A percentile compares a stretch with the other conserved stretches of the same genome.
These are phyloP conservation scores for Cantharellus anzutake DNA, from an alignment of 768 basidiomycete species.

Conservation along the genomic window DNA sequence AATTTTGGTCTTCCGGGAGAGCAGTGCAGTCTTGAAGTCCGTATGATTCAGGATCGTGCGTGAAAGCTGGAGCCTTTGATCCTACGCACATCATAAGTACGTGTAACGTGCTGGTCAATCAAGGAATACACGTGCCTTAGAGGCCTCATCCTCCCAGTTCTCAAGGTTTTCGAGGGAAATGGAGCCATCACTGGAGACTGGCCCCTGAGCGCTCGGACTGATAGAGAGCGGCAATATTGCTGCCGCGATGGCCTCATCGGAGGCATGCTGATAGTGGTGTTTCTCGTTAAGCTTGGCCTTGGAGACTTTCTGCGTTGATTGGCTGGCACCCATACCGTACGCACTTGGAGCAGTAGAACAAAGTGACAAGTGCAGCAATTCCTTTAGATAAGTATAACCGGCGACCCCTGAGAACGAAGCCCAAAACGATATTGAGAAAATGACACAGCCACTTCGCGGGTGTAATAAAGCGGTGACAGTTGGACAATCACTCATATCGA, in stretches of 20 bases:
- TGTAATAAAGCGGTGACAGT: too few species aligned
- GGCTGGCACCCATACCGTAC: not conserved
- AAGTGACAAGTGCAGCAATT: too few species aligned
- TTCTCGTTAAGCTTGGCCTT: not conserved
- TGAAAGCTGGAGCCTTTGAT: constrained; percentile 26
- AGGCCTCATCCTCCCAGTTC: constrained; percentile 40
- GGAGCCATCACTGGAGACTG: constrained; percentile 39
- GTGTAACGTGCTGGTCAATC: not conserved
- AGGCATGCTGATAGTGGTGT: not conserved
- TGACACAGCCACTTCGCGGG: too few species aligned
- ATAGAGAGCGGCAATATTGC: not conserved
- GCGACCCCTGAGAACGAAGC: too few species aligned
- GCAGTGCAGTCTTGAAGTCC: constrained; percentile 41
- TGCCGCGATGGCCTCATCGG: not conserved
- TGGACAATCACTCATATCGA: too few species aligned
- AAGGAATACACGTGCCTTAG: constrained; percentile 7
- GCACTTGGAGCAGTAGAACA: too few species aligned
- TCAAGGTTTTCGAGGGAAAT: constrained; percentile 37
- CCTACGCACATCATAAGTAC: constrained; percentile 1
- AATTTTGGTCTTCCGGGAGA: constrained; percentile 40
- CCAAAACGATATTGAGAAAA: too few species aligned
- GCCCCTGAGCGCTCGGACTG: constrained; percentile 6
- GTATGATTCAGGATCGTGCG: constrained; percentile 55
- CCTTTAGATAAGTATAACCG: too few species aligned
- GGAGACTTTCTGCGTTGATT: not conserved